Conservation (phyloP, 768 basidiomycete genomes). For the Tricholoma bakamatsutake region DNA sequence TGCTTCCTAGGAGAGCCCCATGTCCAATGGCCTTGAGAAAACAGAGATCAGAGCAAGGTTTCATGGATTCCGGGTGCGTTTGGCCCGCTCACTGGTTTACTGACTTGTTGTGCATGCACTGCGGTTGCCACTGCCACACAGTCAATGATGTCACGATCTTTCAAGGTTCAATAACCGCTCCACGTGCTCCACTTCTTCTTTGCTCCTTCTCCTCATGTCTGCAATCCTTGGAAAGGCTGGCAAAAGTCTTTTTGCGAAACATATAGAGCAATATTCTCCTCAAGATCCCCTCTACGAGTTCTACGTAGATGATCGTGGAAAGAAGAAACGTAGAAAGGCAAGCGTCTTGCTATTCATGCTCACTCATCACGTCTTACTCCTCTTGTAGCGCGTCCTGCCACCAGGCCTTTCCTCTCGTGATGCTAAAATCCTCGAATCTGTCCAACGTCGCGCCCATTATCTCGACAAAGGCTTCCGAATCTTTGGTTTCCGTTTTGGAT, state of each 20-base stretch:
- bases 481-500: conserved; percentile 81
- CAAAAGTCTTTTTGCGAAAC: conserved; percentile 53
- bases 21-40: no score
- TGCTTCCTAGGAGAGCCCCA: no score
- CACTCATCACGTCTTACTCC: not conserved
- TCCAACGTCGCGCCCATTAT: conserved; percentile 74
- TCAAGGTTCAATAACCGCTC: not conserved
- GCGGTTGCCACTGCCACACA: no score
- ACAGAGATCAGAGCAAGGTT: no score
- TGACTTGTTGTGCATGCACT: no score
- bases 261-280: conserved; percentile 63
- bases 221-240: conserved; percentile 40
- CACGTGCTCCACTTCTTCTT: not conserved
- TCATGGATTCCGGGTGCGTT: no score
- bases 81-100: no score
- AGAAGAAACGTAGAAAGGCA: conserved; percentile 54
- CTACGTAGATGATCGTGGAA: conserved; percentile 50
- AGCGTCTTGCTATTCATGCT: conserved; percentile 7
- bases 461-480: conserved; percentile 84
- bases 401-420: conserved; percentile 76
- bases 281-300: conserved; percentile 71
- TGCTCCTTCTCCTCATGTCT: conserved; percentile 18
- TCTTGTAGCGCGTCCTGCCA: conserved; percentile 55
- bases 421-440: conserved; percentile 62
- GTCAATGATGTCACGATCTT: not conserved